Evolutionary conservation across 768 basidiomycete genomes (phyloP).

Genomic region (Asterophora parasitica): DNA sequence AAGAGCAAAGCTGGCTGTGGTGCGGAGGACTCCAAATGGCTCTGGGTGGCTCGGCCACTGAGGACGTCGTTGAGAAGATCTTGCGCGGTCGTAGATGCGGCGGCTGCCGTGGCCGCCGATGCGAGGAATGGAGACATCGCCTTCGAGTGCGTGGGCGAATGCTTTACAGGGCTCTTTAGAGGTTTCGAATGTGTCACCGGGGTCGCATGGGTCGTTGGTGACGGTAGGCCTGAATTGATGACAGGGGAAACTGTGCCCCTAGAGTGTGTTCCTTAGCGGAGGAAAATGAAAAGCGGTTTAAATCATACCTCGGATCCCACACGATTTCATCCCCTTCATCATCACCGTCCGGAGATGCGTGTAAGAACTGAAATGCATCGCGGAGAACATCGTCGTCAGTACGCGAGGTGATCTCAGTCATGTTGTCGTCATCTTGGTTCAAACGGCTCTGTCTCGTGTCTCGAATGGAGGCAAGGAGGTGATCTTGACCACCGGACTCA

Average conservation of each 20-base stretch:
- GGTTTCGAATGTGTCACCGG: slow-evolving; percentile 32
- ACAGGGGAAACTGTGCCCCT: slow-evolving; percentile 26
- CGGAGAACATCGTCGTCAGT: slow-evolving; percentile 83
- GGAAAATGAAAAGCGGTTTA: not conserved
- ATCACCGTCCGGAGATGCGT: slow-evolving; percentile 48
- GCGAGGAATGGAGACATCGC: slow-evolving; percentile 16
- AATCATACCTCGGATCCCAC: slow-evolving; percentile 55
- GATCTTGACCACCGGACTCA: slow-evolving; percentile 16
- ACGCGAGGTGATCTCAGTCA: slow-evolving; percentile 61
- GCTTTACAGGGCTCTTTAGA: slow-evolving; percentile 26
- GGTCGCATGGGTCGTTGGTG: slow-evolving; percentile 28
- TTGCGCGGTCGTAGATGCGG: slow-evolving; percentile 52
- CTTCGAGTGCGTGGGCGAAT: slow-evolving; percentile 28
- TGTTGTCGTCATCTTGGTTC: slow-evolving; percentile 40
- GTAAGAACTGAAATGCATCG: slow-evolving; percentile 51
- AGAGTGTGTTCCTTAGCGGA: not conserved
- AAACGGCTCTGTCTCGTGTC: slow-evolving; percentile 17
- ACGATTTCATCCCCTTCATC: slow-evolving; percentile 75
- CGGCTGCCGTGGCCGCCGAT: slow-evolving; percentile 19
- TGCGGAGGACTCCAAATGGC: slow-evolving; percentile 25
- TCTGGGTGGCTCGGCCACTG: slow-evolving; percentile 23
- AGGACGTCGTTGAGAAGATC: slow-evolving; percentile 61
- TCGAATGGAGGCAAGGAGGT: slow-evolving; percentile 21
- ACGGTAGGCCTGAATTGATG: slow-evolving; percentile 23
- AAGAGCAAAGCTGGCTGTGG: slow-evolving; percentile 46